phyloP scores from a whole-genome alignment of 805 yeast genomes.

The Hyphopichia homilentoma region DNA sequence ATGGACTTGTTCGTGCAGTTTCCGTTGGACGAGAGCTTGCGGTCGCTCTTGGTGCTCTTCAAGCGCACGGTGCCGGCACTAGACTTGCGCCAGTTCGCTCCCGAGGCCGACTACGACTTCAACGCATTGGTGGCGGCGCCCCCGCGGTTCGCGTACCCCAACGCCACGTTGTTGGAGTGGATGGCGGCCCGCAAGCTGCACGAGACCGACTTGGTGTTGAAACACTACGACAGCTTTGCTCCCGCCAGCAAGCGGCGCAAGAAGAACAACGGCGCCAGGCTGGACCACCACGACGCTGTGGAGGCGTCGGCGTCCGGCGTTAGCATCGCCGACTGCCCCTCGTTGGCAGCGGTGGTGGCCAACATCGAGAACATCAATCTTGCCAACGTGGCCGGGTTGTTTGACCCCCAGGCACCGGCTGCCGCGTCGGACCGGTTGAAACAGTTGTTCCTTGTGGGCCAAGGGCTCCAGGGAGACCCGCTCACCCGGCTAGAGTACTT shows the following conservation, averaged over 20 bases:
- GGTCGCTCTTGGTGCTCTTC: slow-evolving; percentile 17
- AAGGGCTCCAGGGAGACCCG: slow-evolving; percentile 2
- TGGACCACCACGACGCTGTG: slow-evolving; percentile 2
- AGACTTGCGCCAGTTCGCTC: slow-evolving; percentile 10
- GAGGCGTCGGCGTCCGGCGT: slow-evolving; percentile 5
- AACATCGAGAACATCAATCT: slow-evolving; percentile 14
- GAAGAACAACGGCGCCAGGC: slow-evolving; percentile 4
- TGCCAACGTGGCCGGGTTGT: slow-evolving; percentile 10
- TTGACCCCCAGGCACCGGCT: slow-evolving; percentile 2
- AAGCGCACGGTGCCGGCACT: slow-evolving; percentile 15
- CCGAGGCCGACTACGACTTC: slow-evolving; percentile 4
- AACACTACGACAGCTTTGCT: slow-evolving; percentile 12
- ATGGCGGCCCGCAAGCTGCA: slow-evolving; percentile 3
- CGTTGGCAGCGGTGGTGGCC: slow-evolving; percentile 13
- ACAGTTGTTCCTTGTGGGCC: slow-evolving; percentile 5
- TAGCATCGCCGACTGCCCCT: slow-evolving; percentile 16
- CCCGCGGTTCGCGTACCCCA: slow-evolving; percentile 23
- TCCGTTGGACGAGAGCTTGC: slow-evolving; percentile 28
- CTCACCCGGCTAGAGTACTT: slow-evolving; percentile 13
- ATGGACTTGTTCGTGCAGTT: slow-evolving; percentile 24
- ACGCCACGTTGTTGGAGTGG: slow-evolving; percentile 8
- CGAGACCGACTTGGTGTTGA: slow-evolving; percentile 7
- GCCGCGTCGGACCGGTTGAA: slow-evolving; percentile 5
- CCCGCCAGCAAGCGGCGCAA: slow-evolving; percentile 10
- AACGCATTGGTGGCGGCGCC: slow-evolving; percentile 18